Conservation (phyloP, 1,139 yeast species). For the Insectozyma bohioensis region DNA sequence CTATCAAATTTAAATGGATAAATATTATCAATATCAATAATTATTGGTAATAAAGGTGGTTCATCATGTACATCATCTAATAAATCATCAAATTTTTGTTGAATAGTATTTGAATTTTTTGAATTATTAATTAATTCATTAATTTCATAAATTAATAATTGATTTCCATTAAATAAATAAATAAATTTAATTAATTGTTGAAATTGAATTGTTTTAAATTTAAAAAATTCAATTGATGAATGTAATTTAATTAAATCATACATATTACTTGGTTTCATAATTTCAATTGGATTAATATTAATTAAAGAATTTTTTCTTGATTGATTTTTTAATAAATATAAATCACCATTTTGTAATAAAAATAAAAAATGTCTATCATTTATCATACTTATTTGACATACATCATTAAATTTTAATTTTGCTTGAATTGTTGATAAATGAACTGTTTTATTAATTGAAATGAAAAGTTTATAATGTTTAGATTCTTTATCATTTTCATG, state of each 20-base stretch:
- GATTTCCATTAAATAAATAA: constrained; percentile 30
- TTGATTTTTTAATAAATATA: constrained; percentile 38
- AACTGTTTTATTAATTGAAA: constrained; percentile 36
- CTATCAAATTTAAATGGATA: constrained; percentile 27
- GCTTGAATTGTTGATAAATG: constrained; percentile 33
- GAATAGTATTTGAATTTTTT: constrained; percentile 6
- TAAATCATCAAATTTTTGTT: constrained; percentile 18
- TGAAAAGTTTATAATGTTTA: constrained; percentile 27
- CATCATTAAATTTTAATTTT: constrained; percentile 24
- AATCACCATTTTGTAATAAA: constrained; percentile 38
- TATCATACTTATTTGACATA: constrained; percentile 28
- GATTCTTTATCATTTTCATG: constrained; percentile 8
- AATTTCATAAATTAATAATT: constrained; percentile 31
- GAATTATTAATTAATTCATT: constrained; percentile 29
- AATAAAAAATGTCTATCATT: constrained; percentile 36
- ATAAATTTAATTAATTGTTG: constrained; percentile 19
- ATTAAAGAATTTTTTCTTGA: constrained; percentile 9
- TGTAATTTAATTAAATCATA: constrained; percentile 38
- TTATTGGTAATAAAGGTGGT: constrained; percentile 25
- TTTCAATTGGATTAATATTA: constrained; percentile 8
- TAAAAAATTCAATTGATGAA: constrained; percentile 33
- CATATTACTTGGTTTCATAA: constrained; percentile 25
- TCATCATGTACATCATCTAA: constrained; percentile 22
- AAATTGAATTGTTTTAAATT: constrained; percentile 24
- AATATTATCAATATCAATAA: constrained; percentile 26